Conservation (phyloP, 331 rosid species). For the Quercus phellos region DNA sequence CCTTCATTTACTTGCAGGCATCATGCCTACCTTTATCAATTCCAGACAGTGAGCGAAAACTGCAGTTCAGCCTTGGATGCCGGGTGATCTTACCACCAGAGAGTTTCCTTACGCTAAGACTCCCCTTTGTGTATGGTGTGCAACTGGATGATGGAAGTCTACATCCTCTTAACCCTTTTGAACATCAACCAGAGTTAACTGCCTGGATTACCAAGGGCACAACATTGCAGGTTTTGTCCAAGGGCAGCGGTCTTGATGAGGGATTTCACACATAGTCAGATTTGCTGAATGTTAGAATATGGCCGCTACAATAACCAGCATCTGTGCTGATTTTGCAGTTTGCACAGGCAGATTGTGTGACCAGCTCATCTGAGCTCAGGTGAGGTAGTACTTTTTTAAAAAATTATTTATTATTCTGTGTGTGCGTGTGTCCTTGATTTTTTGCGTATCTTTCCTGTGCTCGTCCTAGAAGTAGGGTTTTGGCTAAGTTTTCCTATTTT, state of each 20-base stretch:
- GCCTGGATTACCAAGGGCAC: slow-evolving; percentile 90
- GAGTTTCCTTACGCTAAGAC: slow-evolving; percentile 79
- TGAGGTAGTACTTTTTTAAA: slow-evolving; percentile 10
- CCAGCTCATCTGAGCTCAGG: slow-evolving; percentile 35
- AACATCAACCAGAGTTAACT: slow-evolving; percentile 76
- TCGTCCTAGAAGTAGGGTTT: background rate
- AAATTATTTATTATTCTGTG: background rate
- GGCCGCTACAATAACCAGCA: slow-evolving; percentile 6
- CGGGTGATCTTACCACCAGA: slow-evolving; percentile 79
- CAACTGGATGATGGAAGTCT: slow-evolving; percentile 63
- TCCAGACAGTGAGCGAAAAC: slow-evolving; percentile 58
- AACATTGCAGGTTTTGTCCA: slow-evolving; percentile 59
- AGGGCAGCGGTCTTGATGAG: slow-evolving; percentile 44
- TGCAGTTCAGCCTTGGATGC: slow-evolving; percentile 73
- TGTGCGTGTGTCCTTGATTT: background rate
- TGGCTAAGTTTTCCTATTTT: background rate
- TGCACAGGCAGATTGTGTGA: slow-evolving; percentile 18
- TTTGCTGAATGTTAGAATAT: slow-evolving; percentile 16
- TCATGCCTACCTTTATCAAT: slow-evolving; percentile 67
- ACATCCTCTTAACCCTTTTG: slow-evolving; percentile 63
- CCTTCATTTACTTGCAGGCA: slow-evolving; percentile 44
- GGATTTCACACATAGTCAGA: slow-evolving; percentile 42
- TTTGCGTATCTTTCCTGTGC: background rate
- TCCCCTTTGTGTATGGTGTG: slow-evolving; percentile 85
- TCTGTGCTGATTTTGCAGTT: background rate